These are phyloP conservation scores for Diplocarpon mali DNA, from an alignment of 2,329 filamentous ascomycete genomes.

Conservation along the genomic window DNA sequence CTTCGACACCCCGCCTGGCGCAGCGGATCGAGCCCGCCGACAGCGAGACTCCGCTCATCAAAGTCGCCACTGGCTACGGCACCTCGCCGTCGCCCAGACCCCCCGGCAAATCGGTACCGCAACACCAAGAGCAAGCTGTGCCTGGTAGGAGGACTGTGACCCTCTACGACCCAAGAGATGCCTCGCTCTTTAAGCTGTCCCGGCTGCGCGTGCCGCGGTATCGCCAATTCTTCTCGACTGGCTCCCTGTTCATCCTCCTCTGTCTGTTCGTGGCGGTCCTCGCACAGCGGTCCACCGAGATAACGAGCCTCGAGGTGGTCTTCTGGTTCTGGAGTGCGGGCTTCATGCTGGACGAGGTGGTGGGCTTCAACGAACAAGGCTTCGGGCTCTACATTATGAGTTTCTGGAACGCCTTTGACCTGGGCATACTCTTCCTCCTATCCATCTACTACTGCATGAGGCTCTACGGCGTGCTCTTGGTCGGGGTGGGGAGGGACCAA, in stretches of 20 bases:
- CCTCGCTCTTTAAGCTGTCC: constrained; percentile 84
- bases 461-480: constrained; percentile 74
- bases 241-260: constrained; percentile 77
- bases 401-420: constrained; percentile 93
- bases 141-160: constrained; percentile 52
- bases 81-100: constrained; percentile 19
- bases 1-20: constrained; percentile 21
- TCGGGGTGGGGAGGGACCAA: constrained; percentile 54
- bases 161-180: constrained; percentile 81
- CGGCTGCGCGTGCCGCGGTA: constrained; percentile 85
- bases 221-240: constrained; percentile 77
- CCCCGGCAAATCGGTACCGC: constrained; percentile 15
- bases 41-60: constrained; percentile 16
- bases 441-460: constrained; percentile 85
- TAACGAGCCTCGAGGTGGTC: constrained; percentile 73
- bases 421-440: constrained; percentile 77
- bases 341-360: constrained; percentile 92
- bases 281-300: constrained; percentile 60
- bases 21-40: constrained; percentile 4
- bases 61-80: constrained; percentile 29
- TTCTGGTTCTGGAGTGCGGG: constrained; percentile 99
- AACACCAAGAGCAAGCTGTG: constrained; percentile 8
- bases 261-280: constrained; percentile 79
- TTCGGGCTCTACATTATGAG: constrained; percentile 96
- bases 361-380: constrained; percentile 92